phyloP scores from a whole-genome alignment of 2,329 filamentous ascomycete species.

The Plenodomus tracheiphilus region DNA sequence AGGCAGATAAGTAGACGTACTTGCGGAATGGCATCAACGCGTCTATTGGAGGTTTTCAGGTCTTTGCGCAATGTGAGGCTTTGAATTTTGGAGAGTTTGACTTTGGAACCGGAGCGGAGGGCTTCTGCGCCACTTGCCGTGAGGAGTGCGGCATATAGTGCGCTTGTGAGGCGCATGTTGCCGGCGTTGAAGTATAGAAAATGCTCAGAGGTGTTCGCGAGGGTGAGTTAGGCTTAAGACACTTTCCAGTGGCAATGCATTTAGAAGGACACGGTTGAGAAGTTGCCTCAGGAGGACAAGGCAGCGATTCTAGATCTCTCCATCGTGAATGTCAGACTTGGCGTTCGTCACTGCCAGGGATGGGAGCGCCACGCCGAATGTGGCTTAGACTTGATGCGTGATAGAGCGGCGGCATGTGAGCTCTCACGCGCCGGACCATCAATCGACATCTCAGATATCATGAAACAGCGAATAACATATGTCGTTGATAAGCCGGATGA shows the following conservation, averaged over 20 bases:
- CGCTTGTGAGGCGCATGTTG: slow-evolving; percentile 35
- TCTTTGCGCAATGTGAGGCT: slow-evolving; percentile 75
- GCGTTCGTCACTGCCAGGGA: background rate
- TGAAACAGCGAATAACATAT: slow-evolving; percentile 80
- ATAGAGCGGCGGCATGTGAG: background rate
- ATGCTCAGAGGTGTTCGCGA: background rate
- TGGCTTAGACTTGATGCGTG: slow-evolving; percentile 1
- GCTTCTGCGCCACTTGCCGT: slow-evolving; percentile 34
- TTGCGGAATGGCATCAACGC: slow-evolving; percentile 71
- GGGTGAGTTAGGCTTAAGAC: background rate
- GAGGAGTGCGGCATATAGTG: slow-evolving; percentile 40
- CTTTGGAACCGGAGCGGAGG: slow-evolving; percentile 50
- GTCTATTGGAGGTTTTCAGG: slow-evolving; percentile 72
- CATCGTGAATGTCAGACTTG: slow-evolving; percentile 2
- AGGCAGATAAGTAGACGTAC: slow-evolving; percentile 16
- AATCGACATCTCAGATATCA: slow-evolving; percentile 7
- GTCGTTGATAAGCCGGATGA: slow-evolving; percentile 67
- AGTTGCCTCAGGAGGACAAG: slow-evolving; percentile 8
- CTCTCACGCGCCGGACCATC: slow-evolving; percentile 1
- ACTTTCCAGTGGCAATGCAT: slow-evolving; percentile 23
- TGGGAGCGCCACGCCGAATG: background rate
- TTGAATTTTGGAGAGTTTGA: slow-evolving; percentile 69
- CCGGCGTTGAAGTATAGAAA: background rate
- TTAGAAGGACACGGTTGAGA: slow-evolving; percentile 32
- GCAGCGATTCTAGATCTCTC: slow-evolving; percentile 19